Conservation (phyloP, 306 rosid species). For the Quillaja saponaria region DNA sequence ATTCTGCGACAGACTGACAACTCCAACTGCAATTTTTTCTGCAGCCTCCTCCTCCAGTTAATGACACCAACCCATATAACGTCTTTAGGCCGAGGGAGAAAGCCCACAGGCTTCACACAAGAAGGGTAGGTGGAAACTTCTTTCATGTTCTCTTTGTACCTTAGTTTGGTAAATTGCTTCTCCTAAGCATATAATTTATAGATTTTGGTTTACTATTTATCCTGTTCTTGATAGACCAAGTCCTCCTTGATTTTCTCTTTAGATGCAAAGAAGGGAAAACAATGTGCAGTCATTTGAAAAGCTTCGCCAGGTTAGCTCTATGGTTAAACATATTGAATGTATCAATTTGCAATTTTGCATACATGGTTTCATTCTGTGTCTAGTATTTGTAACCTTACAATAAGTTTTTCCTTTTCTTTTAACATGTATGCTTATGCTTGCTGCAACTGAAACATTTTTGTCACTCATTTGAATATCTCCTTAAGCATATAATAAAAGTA, state of each 20-base stretch:
- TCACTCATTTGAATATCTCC: no score
- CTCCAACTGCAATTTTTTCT: slow-evolving; percentile 34
- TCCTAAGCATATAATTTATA: slow-evolving; percentile 16
- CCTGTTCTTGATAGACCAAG: slow-evolving; percentile 18
- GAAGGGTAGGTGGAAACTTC: slow-evolving; percentile 67
- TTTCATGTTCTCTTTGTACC: slow-evolving; percentile 30
- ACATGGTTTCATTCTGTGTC: no score
- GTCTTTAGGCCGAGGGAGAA: slow-evolving; percentile 99
- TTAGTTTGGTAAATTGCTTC: slow-evolving; percentile 33
- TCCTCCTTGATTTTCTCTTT: slow-evolving; percentile 27
- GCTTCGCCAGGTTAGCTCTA: slow-evolving; percentile 91
- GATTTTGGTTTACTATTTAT: neutral
- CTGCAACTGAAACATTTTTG: no score
- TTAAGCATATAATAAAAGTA: no score
- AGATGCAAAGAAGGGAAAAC: slow-evolving; percentile 99
- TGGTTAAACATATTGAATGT: no score
- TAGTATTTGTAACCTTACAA: no score
- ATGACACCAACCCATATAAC: slow-evolving; percentile 96
- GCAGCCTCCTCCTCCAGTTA: slow-evolving; percentile 98
- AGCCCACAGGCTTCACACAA: slow-evolving; percentile 95
- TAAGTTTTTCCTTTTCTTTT: no score
- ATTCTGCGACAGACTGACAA: slow-evolving; percentile 34
- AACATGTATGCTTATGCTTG: no score
- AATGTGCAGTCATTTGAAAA: slow-evolving; percentile 97
- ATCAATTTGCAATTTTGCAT: no score